Evolutionary conservation across 805 yeast species (phyloP), one percentile per base, ranked within the genome.

Genomic region (Monosporozyma servazzii): DNA sequence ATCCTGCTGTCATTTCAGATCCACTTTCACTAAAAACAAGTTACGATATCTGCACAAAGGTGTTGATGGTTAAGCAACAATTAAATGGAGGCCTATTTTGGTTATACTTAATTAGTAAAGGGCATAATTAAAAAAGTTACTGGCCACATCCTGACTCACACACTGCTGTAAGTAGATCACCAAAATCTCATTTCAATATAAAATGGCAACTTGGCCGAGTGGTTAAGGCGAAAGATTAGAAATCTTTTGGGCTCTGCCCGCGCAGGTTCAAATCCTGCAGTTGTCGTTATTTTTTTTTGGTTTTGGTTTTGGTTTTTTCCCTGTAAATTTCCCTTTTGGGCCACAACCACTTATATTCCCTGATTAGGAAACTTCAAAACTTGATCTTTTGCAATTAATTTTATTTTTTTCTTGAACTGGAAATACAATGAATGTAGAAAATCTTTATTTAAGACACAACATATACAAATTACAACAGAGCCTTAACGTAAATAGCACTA

Each of bases 221-320:
- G 81, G 80, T 76, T 76, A 77, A 76, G 80, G 81, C 79, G 80
- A 75, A 75, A 76, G 81, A 77, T 75, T 74, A 73, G 77, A 72
- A 72, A 75, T 75, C 78, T 74, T 74, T 75, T 75, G 78, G 79
- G 78, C 74, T 69, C 73, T 73, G 71, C 77, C 78, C 78, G 78
- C 78, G 75, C 77, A 75, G 78, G 78, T 78, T 79, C 84, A 81
- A 79, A 68, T 79, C 84, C 84, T 79, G 84, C 81, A 76, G 83
- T 75, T 79, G 83, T 78, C 83, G 82, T 58, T 64, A 67, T 68
- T 66, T 71, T 69, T 70, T 25, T 9, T 27, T n/a, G n/a, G 3
- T 25, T 27, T 43, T 27, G 7, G 13, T 15, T 42, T 42, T 31
- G 36, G 13, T 3, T 10, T 6, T 9, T 27, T 27, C 30, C 8